A percentile compares a stretch with the other conserved stretches of the same genome.
These are phyloP conservation scores for Eucalyptus tenuipes DNA, from an alignment of 345 rosid genomes.

Conservation along the genomic window DNA sequence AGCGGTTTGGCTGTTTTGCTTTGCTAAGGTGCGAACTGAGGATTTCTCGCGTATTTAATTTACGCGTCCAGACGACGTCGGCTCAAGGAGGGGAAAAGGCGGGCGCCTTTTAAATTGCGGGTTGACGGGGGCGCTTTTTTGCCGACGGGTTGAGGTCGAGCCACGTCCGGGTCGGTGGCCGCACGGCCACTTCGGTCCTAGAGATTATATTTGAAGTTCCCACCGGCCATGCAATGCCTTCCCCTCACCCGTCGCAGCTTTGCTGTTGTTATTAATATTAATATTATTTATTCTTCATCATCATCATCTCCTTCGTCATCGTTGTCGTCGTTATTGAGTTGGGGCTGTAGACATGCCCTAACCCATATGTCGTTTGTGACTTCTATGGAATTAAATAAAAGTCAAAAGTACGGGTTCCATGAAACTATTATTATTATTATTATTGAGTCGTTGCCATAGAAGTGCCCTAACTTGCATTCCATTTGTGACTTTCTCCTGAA, in stretches of 20 bases:
- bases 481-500: too few relatives aligned
- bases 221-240: background rate
- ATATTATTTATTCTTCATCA: background rate
- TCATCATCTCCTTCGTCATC: too few relatives aligned
- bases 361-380: rapidly evolving
- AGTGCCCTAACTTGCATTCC: too few relatives aligned
- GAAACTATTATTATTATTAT: too few relatives aligned
- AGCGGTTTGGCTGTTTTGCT: background rate
- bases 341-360: rapidly evolving
- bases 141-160: background rate
- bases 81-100: background rate
- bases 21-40: background rate
- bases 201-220: background rate
- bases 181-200: background rate
- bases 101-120: background rate
- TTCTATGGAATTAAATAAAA: rapidly evolving
- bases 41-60: background rate
- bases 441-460: too few relatives aligned
- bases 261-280: background rate
- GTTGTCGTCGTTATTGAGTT: too few relatives aligned
- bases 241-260: background rate
- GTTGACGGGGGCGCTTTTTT: background rate
- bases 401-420: background rate
- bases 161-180: background rate
- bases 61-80: background rate